phyloP scores from a whole-genome alignment of 257 asterid species.

The Lycium barbarum region DNA sequence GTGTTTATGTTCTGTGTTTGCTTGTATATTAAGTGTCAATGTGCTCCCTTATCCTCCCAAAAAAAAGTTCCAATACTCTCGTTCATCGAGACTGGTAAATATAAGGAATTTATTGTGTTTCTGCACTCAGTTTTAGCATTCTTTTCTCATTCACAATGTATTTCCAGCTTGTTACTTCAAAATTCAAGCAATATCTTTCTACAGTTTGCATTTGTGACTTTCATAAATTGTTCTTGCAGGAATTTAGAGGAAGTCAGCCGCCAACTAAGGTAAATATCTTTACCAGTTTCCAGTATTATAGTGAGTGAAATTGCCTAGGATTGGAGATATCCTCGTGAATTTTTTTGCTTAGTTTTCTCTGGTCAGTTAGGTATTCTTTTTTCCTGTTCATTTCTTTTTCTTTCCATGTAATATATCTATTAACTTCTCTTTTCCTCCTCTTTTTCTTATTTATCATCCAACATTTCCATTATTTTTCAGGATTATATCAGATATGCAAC shows the following conservation, averaged over 20 bases:
- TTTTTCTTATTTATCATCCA: constrained; percentile 16
- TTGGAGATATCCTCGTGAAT: neutral
- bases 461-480: constrained; percentile 44
- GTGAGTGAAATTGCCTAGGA: neutral
- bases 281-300: neutral
- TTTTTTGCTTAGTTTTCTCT: neutral
- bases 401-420: neutral
- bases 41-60: neutral
- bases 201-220: neutral
- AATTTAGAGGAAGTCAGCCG: constrained; percentile 43
- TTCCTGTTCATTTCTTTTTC: neutral
- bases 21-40: neutral
- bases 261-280: constrained; percentile 59
- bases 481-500: constrained; percentile 53
- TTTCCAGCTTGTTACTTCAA: neutral
- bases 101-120: neutral
- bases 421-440: neutral
- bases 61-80: neutral
- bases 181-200: neutral
- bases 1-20: neutral
- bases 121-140: neutral
- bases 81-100: neutral
- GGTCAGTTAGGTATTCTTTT: neutral
- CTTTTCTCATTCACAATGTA: neutral
- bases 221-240: constrained; percentile 53